These are phyloP conservation scores for Guillardia theta DNA, from an alignment of 78 protist species.

Conservation along the genomic window DNA sequence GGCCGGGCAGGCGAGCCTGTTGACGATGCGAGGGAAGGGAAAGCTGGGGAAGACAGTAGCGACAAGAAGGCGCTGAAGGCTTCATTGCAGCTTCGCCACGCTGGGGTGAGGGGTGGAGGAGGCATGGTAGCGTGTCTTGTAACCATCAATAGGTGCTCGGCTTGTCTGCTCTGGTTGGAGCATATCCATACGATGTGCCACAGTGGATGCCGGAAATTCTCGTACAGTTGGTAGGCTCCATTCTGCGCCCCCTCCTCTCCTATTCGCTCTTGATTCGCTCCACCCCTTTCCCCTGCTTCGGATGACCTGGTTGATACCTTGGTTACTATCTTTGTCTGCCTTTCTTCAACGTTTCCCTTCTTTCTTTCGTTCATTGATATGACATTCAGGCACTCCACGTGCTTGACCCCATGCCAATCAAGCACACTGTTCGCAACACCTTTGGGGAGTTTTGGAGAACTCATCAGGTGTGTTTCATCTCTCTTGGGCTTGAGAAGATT, in stretches of 20 bases:
- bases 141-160: not conserved
- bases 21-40: too few relatives aligned
- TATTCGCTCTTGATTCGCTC: not conserved
- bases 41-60: not conserved
- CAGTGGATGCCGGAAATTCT: not conserved
- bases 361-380: not conserved
- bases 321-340: not conserved
- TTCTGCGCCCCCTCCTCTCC: not conserved
- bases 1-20: too few relatives aligned
- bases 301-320: not conserved
- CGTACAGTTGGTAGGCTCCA: not conserved
- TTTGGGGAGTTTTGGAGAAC: not conserved
- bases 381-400: not conserved
- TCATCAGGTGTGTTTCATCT: not conserved
- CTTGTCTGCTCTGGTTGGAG: not conserved
- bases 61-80: not conserved
- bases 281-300: not conserved
- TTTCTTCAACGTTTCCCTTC: not conserved
- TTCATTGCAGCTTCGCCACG: not conserved
- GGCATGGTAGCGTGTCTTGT: too few relatives aligned
- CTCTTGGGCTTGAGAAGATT: not conserved
- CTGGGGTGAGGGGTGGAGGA: too few relatives aligned
- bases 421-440: not conserved
- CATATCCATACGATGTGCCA: constrained; percentile 15
- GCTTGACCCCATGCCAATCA: not conserved